Evolutionary conservation across 192 early-diverging fungal species (phyloP).

Genomic region (Entomortierella parvispora): DNA sequence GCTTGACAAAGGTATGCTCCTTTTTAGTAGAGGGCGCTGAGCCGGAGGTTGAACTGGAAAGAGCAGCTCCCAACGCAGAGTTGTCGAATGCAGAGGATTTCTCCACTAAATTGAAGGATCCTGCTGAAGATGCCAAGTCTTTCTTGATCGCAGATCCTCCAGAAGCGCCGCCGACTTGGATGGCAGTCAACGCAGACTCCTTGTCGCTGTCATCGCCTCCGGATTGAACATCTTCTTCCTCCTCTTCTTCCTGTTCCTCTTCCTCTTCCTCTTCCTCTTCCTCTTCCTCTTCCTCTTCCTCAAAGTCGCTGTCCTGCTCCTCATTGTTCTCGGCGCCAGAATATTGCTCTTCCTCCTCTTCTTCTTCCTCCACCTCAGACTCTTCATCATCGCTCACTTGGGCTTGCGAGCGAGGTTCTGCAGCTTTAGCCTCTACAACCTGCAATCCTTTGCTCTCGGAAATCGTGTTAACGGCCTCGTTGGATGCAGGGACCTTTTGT

Average conservation of each 20-base stretch:
- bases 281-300: neutral
- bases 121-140: neutral
- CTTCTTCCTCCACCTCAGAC: conserved; percentile 1
- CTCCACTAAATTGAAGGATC: conserved; percentile 26
- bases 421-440: too few species aligned
- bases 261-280: conserved; percentile 9
- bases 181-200: conserved; percentile 41
- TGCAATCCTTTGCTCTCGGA: neutral
- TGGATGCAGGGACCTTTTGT: too few species aligned
- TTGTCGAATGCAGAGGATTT: conserved; percentile 15
- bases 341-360: neutral
- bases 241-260: conserved; percentile 8
- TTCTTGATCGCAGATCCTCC: neutral
- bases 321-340: neutral
- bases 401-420: neutral
- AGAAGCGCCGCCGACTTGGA: neutral
- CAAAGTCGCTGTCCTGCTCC: conserved; percentile 3
- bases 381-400: neutral
- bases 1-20: conserved; percentile 38
- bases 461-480: neutral
- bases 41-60: neutral
- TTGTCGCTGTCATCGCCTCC: conserved; percentile 38
- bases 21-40: conserved; percentile 2
- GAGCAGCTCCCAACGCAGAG: conserved; percentile 15
- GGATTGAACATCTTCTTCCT: neutral